Evolutionary conservation across 805 yeast genomes (phyloP).

Genomic region (Candida hispaniensis): DNA sequence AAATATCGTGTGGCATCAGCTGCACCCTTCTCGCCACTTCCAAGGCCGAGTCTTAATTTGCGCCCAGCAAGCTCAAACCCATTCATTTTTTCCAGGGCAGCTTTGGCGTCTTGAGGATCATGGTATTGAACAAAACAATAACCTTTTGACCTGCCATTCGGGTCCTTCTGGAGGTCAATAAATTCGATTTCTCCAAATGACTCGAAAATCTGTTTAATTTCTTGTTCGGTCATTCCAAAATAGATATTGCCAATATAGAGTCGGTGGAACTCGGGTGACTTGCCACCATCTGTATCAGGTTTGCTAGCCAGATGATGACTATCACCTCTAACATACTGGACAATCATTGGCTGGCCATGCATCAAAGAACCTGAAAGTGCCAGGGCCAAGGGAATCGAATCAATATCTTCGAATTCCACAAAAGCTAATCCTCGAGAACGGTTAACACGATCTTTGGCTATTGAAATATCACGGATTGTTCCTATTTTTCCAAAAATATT

Average conservation of each 20-base stretch:
- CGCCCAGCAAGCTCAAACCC: slow-evolving; percentile 27
- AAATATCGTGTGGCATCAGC: slow-evolving; percentile 3
- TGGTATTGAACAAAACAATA: slow-evolving; percentile 62
- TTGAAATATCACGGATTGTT: slow-evolving; percentile 28
- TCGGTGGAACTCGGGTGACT: slow-evolving; percentile 19
- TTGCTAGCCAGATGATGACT: slow-evolving; percentile 25
- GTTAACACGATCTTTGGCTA: slow-evolving; percentile 28
- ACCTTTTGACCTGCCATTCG: slow-evolving; percentile 81
- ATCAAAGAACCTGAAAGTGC: slow-evolving; percentile 28
- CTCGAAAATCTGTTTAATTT: slow-evolving; percentile 54
- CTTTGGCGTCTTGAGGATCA: slow-evolving; percentile 19
- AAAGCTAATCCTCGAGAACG: slow-evolving; percentile 31
- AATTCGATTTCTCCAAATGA: slow-evolving; percentile 64
- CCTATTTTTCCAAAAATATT: slow-evolving; percentile 30
- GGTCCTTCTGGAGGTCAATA: slow-evolving; percentile 76
- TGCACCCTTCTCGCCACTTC: slow-evolving; percentile 11
- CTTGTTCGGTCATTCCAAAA: slow-evolving; percentile 47
- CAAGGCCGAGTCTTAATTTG: slow-evolving; percentile 25
- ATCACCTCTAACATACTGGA: slow-evolving; percentile 29
- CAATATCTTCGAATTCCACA: slow-evolving; percentile 27
- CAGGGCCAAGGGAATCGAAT: slow-evolving; percentile 26
- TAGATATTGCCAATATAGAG: slow-evolving; percentile 28
- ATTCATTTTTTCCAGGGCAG: slow-evolving; percentile 25
- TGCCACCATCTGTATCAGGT: slow-evolving; percentile 11
- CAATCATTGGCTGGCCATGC: slow-evolving; percentile 29